phyloP scores from a whole-genome alignment of 305 asterid genomes.

The Plantago coronopus region DNA sequence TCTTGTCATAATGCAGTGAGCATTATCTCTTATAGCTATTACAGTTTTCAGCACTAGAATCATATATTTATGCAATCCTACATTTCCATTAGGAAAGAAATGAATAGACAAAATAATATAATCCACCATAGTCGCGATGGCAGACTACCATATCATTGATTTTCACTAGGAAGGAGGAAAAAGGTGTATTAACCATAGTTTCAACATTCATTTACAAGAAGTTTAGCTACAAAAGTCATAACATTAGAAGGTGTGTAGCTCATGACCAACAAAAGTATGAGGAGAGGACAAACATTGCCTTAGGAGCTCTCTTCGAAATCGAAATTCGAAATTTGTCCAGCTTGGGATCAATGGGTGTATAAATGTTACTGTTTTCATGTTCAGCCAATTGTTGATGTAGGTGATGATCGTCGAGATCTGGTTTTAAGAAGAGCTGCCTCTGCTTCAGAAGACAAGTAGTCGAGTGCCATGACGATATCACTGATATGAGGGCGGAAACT shows the following conservation, averaged over 20 bases:
- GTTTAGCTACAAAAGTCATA: conserved; percentile 1
- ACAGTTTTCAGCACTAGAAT: no score
- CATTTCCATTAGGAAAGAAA: no score
- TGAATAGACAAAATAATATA: no score
- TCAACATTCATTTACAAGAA: conserved; percentile 18
- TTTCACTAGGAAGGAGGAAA: neutral
- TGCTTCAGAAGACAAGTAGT: conserved; percentile 50
- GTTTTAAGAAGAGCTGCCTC: conserved; percentile 27
- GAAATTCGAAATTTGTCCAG: no score
- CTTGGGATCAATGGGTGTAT: conserved; percentile 15
- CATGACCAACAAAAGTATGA: no score
- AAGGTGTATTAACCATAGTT: neutral
- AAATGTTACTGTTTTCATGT: neutral
- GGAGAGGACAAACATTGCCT: no score
- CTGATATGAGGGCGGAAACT: conserved; percentile 52
- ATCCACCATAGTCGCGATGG: no score
- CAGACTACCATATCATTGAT: no score
- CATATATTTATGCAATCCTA: no score
- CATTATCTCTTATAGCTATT: no score
- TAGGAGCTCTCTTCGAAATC: no score
- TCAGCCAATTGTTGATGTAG: conserved; percentile 15
- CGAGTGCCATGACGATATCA: conserved; percentile 77
- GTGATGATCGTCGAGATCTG: conserved; percentile 16
- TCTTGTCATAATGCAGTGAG: no score
- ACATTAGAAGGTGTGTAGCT: neutral